Conservation (phyloP, 2,329 filamentous ascomycete species). For the Verticillium nonalfalfae region DNA sequence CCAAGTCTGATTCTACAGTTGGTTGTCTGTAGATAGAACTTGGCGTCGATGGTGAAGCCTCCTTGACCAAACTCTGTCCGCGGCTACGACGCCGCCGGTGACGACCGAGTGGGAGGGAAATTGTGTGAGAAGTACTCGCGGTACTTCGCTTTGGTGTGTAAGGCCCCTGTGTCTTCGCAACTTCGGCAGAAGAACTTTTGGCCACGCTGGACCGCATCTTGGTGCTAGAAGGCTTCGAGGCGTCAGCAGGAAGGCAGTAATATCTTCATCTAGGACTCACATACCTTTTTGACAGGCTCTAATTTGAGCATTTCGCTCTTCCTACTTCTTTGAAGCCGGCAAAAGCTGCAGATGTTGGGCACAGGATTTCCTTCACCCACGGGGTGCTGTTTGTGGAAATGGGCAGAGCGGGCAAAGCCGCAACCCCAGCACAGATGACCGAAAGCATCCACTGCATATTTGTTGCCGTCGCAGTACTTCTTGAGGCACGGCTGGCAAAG, state of each 20-base stretch:
- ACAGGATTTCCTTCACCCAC: slow-evolving; percentile 15
- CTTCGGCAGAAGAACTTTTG: not conserved
- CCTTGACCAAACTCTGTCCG: not conserved
- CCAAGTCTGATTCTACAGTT: not conserved
- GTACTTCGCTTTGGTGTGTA: not conserved
- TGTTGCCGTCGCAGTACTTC: slow-evolving; percentile 3
- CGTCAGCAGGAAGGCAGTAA: not conserved
- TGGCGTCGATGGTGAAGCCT: not conserved
- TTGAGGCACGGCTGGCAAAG: slow-evolving; percentile 9
- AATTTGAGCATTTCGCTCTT: slow-evolving; percentile 3
- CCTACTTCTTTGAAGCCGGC: slow-evolving; percentile 16
- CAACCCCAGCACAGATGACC: slow-evolving; percentile 25
- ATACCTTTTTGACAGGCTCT: slow-evolving; percentile 5
- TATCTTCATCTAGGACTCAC: not conserved
- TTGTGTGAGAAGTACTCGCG: not conserved
- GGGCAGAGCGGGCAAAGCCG: slow-evolving; percentile 24
- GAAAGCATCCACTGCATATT: not conserved
- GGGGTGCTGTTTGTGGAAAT: slow-evolving; percentile 27
- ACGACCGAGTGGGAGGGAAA: not conserved
- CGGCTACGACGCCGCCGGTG: no score
- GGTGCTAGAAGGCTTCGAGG: not conserved
- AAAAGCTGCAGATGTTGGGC: slow-evolving; percentile 27
- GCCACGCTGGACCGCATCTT: not conserved
- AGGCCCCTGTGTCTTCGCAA: not conserved
- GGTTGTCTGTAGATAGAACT: not conserved